Evolutionary conservation across 768 basidiomycete species (phyloP).

Genomic region (Cystobasidium onofrii): DNA sequence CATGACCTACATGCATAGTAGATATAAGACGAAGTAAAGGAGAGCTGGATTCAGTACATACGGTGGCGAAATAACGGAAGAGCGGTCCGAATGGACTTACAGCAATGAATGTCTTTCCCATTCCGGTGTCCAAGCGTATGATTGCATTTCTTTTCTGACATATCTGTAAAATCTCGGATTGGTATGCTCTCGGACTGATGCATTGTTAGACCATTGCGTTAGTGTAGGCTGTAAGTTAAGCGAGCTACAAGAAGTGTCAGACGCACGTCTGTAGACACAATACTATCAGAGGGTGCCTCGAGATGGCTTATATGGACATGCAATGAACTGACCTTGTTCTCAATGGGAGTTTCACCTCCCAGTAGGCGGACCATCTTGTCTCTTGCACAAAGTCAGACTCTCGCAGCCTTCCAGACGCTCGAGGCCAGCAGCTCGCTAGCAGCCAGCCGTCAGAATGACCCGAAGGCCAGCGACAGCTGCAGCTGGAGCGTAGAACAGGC

Average conservation of each 20-base stretch:
- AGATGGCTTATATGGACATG: not conserved
- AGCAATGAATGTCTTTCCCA: constrained; percentile 31
- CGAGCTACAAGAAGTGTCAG: not conserved
- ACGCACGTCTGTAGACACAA: not conserved
- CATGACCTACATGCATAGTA: constrained; percentile 7
- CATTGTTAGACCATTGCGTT: not conserved
- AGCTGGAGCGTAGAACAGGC: not conserved
- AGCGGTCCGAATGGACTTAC: not conserved
- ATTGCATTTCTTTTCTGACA: constrained; percentile 27
- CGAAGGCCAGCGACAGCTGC: not conserved
- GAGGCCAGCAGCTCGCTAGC: not conserved
- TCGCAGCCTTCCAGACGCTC: not conserved
- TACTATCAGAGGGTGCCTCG: not conserved
- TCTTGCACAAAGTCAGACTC: too few relatives aligned
- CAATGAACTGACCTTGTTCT: constrained; percentile 4
- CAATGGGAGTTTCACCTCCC: constrained; percentile 2
- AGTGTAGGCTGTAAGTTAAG: not conserved
- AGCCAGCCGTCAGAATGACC: not conserved
- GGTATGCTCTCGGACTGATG: constrained; percentile 19
- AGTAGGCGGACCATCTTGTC: not conserved
- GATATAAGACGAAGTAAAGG: too few relatives aligned
- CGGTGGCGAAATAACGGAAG: not conserved
- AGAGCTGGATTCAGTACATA: not conserved
- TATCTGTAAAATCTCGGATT: constrained; percentile 23
- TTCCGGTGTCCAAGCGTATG: constrained; percentile 25